Evolutionary conservation across 176 grass and related monocot genomes (phyloP), one percentile per base, ranked within the genome.

Genomic region (Paspalum notatum): DNA sequence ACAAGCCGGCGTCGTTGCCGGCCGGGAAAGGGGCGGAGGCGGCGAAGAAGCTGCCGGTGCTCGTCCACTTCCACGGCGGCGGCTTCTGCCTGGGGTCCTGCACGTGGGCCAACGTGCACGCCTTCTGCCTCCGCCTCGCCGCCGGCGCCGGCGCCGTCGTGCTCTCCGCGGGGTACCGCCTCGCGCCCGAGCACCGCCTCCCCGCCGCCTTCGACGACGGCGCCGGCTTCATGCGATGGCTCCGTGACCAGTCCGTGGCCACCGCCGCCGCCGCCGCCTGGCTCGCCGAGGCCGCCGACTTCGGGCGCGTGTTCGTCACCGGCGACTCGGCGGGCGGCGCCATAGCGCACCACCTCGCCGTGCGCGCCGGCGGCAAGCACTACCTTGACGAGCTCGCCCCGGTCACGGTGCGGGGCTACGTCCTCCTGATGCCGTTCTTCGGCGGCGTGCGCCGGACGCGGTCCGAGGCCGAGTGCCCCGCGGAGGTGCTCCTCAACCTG

Each of bases 381-480:
- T 61, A 9, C 44, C 14, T 39, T 65, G 24, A 62, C 73, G 24
- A 62, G 6, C 16, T 14, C 1, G 13, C 58, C 15, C 9, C 17
- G 1, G 12, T 74, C 22, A 11, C 32, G 2, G 72, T 88, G 32
- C 63, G 65, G 3, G 94, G 91, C 0, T 92, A 90, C 75, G 25
- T 94, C n/a, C 87, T 89, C 2, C 68, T 97, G 43, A 92, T 97
- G 94, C 94, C 94, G 4, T 91, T 92, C 89, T 94, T 97, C 60
- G 91, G 89, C 75, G 90, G 91, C 21, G 78, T 54, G 4, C 5
- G 15, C 11, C 85, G 87, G 46, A 92, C 91, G 7, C 25, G 26
- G 62, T 94, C 94, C 11, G 94, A 97, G 80, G 85, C 75, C 2
- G 77, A 83, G 73, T 92, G 88, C 72, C 89, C 85, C 6, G 24